Percentiles rank a stretch among this genome's conserved stretches.
phyloP scores from a whole-genome alignment of 1,284 basidiomycete genomes.

The Microbotryomycetes sp. region DNA sequence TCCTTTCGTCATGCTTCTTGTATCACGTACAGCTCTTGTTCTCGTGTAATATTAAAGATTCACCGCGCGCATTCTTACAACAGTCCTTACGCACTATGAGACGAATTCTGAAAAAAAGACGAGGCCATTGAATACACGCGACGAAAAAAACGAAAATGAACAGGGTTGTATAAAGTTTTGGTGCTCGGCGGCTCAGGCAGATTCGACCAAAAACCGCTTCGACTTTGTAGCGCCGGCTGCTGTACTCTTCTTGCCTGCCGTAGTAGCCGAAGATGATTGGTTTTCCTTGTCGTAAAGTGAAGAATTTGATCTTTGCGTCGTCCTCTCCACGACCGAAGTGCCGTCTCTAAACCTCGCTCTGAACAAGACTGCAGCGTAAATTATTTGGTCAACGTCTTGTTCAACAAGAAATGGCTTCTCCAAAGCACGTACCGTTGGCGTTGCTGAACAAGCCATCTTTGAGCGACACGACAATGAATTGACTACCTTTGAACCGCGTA shows the following conservation, averaged over 20 bases:
- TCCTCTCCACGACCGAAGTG: conserved; percentile 36
- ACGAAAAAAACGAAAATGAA: too few relatives aligned
- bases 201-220: background rate
- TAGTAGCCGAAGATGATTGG: background rate
- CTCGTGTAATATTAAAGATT: too few relatives aligned
- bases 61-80: too few relatives aligned
- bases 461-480: conserved; percentile 95
- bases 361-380: conserved; percentile 56
- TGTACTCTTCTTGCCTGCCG: background rate
- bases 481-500: conserved; percentile 93
- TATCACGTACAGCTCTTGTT: conserved; percentile 12
- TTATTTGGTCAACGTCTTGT: too few relatives aligned
- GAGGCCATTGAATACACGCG: too few relatives aligned
- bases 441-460: conserved; percentile 98
- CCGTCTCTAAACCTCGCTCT: conserved; percentile 53
- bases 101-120: too few relatives aligned
- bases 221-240: too few relatives aligned
- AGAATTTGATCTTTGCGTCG: conserved; percentile 30
- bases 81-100: too few relatives aligned
- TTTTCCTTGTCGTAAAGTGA: conserved; percentile 30
- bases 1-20: background rate
- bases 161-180: too few relatives aligned
- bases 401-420: too few relatives aligned
- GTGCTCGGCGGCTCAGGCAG: background rate
- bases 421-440: conserved; percentile 61